Evolutionary conservation across 768 basidiomycete genomes (phyloP), one percentile per base, ranked within the genome.

Genomic region (Tulasnella sp.): DNA sequence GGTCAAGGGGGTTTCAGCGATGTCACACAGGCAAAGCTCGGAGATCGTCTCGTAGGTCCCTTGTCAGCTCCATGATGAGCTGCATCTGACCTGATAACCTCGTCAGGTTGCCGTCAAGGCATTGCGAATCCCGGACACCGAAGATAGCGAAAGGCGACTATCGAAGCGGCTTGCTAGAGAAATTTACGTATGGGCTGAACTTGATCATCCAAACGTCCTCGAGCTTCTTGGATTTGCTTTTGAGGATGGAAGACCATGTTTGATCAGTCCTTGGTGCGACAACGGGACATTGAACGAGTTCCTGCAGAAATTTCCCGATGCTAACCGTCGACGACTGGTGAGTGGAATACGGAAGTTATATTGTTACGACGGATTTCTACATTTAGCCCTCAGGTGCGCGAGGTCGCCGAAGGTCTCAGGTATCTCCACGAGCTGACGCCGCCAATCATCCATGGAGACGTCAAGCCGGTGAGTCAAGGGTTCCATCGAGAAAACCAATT

Each of bases 181-280:
- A 3, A 20, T 74, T 34, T 22, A 5, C 34, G 34, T 44, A 11
- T 74, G 72, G 72, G 42, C 34, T 7, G 24, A 7, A 9, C 72
- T 74, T 74, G n/a, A 31, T 37, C 72, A 74, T n/a, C 31, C 72
- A 12, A 74, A 44, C 16, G 42, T 74, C 34, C 37, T 74, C 40
- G n/a, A 4, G 16, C 16, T 74, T 74, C 42, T 74, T 22, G 72
- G 72, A 24, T 40, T 40, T 44, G 72, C 72, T 9, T 44, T 74
- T 34, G 72, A 74, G 24, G 4, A 37, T 31, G 58, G 58, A 22
- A n/a, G 3, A 31, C 72, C 72, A 1, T 91, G 89, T 81, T 89
- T 91, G 85, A 88, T 91, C 54, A 90, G 89, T 82, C 90, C 90
- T 34, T 91, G 90, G 90, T 89, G 89, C 83, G 84, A 85, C 37